Base-by-base conservation (phyloP, 257 asterid species). In the Mitragyna speciosa region DNA sequence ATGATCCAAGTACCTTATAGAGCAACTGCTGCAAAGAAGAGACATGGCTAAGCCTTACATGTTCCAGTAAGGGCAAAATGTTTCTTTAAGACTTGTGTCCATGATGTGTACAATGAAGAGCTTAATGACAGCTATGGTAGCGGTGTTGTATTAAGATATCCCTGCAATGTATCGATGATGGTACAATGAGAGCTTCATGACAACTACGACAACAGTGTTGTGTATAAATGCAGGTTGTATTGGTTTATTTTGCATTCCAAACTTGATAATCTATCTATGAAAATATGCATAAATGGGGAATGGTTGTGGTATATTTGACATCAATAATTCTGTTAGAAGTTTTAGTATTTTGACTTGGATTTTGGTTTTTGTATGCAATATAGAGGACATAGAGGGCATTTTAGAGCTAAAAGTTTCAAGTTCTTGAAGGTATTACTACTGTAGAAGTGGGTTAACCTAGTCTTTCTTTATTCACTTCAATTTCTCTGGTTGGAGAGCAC, bases 371-470 rank as follows among this genome's bases (percentile, higher is more conserved):
- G 39, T 68, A 61, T 73, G 41, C 20, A 45, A 26, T 43, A 7
- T 61, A 73, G 79, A 92, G 98, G 96, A 81, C 80, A 78, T 84
- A 56, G 97, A 90, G 85, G 98, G 94, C 68, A 59, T 94, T 78
- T 19, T 94, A n/a, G 91, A 87, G 88, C 90, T 92, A 87, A 88
- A 85, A 87, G 91, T 94, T n/a, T 78, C 85, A 80, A 85, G 84
- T 94, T 75, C 70, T 80, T 20, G 97, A 94, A 87, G 96, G 98
- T 39, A 90, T 94, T 86, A 97, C 95, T 78, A 92, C 91, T 63
- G 97, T 94, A 39, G 89, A 91, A 92, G 97, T 92, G 80, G 87
- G 84, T 82, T 26, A 26, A 69, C 70, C 49, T 36, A 28, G 70
- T 77, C 47, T 80, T 78, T 78, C 61, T 70, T 63, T 30, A 36